Conservation (phyloP, 257 asterid genomes). For the Solanum raphanifolium region DNA sequence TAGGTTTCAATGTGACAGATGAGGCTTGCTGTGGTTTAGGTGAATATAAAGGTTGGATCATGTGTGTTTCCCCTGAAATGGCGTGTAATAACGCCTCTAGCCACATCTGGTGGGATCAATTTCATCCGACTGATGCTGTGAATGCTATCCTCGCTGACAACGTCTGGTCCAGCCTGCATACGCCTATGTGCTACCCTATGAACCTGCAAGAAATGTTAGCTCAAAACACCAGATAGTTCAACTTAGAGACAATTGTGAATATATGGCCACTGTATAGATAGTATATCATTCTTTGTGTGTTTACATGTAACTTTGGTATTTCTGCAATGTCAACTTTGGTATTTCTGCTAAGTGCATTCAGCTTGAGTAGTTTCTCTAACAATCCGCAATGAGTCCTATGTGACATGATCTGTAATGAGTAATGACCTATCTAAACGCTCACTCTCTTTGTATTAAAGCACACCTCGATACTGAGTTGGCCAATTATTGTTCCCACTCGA, state of each 20-base stretch:
- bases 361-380: not conserved
- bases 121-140: slow-evolving; percentile 84
- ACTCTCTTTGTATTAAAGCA: not conserved
- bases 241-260: not conserved
- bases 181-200: slow-evolving; percentile 81
- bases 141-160: slow-evolving; percentile 74
- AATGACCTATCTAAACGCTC: not conserved
- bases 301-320: not conserved
- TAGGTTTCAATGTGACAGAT: slow-evolving; percentile 60
- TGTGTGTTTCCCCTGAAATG: slow-evolving; percentile 79
- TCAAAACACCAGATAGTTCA: slow-evolving; percentile 6
- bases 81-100: slow-evolving; percentile 63
- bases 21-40: slow-evolving; percentile 97
- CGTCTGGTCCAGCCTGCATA: slow-evolving; percentile 60
- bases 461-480: too few relatives aligned
- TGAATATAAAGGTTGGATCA: slow-evolving; percentile 50
- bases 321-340: not conserved
- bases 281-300: not conserved
- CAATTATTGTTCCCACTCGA: not conserved
- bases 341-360: not conserved
- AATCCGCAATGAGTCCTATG: not conserved
- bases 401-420: not conserved
- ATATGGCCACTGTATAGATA: not conserved
- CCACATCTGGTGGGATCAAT: slow-evolving; percentile 96
- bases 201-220: slow-evolving; percentile 69